These are phyloP conservation scores for Furcasterigmium sp. DNA, from an alignment of 2,329 filamentous ascomycete genomes.

Conservation along the genomic window DNA sequence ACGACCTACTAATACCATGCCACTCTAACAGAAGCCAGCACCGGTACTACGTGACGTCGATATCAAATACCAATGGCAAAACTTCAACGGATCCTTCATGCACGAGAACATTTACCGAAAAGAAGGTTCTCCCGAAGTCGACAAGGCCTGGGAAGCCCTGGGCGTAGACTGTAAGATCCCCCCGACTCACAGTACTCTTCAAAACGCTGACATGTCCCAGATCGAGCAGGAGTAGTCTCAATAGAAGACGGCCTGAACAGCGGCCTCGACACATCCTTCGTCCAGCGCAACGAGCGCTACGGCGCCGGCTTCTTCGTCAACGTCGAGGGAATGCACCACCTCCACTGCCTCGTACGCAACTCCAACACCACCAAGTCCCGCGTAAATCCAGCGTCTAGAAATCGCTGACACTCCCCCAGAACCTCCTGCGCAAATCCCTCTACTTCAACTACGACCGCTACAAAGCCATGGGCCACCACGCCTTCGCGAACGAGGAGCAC, in stretches of 20 bases:
- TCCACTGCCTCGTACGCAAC: slow-evolving; percentile 48
- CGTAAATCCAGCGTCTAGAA: no score
- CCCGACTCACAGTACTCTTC: not conserved
- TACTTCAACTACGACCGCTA: slow-evolving; percentile 59
- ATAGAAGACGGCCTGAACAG: slow-evolving; percentile 40
- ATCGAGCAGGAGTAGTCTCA: slow-evolving; percentile 42
- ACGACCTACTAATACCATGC: no score
- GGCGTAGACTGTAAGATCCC: slow-evolving; percentile 37
- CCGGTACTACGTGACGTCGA: slow-evolving; percentile 26
- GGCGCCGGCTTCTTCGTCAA: slow-evolving; percentile 56
- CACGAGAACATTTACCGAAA: slow-evolving; percentile 48
- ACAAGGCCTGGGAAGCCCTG: slow-evolving; percentile 47
- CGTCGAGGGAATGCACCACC: slow-evolving; percentile 49
- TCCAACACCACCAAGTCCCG: no score
- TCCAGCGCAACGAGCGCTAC: slow-evolving; percentile 48
- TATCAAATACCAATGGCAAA: slow-evolving; percentile 23
- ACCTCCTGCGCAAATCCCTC: slow-evolving; percentile 51
- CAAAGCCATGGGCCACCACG: slow-evolving; percentile 37
- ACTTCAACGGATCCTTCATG: slow-evolving; percentile 53
- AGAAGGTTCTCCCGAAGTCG: slow-evolving; percentile 44
- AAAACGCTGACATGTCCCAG: slow-evolving; percentile 18
- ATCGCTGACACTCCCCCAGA: slow-evolving; percentile 27
- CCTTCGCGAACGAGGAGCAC: slow-evolving; percentile 50
- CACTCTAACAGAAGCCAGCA: slow-evolving; percentile 15
- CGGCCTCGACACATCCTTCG: slow-evolving; percentile 48